Conservation (phyloP, 192 early-diverging fungal species). For the Coemansia sp. region DNA sequence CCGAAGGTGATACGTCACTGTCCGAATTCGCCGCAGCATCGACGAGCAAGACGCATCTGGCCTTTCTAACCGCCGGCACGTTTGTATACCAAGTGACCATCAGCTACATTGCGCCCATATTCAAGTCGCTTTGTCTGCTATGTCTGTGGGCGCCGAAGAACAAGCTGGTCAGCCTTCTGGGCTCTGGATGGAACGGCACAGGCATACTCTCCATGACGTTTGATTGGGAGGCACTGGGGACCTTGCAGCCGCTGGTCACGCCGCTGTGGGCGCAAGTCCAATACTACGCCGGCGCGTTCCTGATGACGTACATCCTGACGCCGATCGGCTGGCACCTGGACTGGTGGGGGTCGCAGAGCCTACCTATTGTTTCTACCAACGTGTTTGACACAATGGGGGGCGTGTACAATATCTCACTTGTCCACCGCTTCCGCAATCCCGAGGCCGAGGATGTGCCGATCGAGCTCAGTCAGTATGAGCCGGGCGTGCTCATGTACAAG, state of each 20-base stretch:
- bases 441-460: neutral
- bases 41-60: slow-evolving; percentile 17
- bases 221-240: slow-evolving; percentile 63
- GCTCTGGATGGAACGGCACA: slow-evolving; percentile 53
- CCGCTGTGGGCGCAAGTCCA: slow-evolving; percentile 68
- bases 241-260: slow-evolving; percentile 58
- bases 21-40: slow-evolving; percentile 5
- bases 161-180: slow-evolving; percentile 20
- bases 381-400: slow-evolving; percentile 54
- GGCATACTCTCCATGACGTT: slow-evolving; percentile 64
- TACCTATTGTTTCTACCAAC: slow-evolving; percentile 61
- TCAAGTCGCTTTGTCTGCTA: slow-evolving; percentile 60
- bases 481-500: slow-evolving; percentile 14
- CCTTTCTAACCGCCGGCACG: slow-evolving; percentile 13
- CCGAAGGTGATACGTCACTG: neutral
- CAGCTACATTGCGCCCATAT: slow-evolving; percentile 58
- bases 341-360: slow-evolving; percentile 50
- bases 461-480: neutral
- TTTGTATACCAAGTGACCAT: slow-evolving; percentile 53
- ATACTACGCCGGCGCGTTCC: slow-evolving; percentile 57
- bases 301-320: slow-evolving; percentile 66
- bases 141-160: slow-evolving; percentile 48
- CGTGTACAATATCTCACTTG: slow-evolving; percentile 53
- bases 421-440: slow-evolving; percentile 23
- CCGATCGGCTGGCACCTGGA: slow-evolving; percentile 63